Evolutionary conservation across 2,329 filamentous ascomycete species (phyloP).

Genomic region (Arthrobotrys sphaeroides): DNA sequence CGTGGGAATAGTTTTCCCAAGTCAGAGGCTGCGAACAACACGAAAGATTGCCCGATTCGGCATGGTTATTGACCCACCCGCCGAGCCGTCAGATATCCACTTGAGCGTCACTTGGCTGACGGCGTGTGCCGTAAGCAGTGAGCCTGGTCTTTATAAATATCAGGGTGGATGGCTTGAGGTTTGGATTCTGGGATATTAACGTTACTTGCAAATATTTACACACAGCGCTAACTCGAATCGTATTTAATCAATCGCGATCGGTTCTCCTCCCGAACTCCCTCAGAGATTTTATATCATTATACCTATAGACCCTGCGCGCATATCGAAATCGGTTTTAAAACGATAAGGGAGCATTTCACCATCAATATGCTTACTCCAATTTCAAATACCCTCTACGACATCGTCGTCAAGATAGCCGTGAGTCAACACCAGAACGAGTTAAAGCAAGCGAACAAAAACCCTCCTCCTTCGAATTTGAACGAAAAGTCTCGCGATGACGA

Average conservation of each 20-base stretch:
- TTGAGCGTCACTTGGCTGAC: not conserved
- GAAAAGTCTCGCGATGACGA: not conserved
- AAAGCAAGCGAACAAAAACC: not conserved
- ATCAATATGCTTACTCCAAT: slow-evolving; percentile 17
- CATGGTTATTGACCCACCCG: not conserved
- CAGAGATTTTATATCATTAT: too few species aligned
- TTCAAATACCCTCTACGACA: slow-evolving; percentile 14
- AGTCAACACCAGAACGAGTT: slow-evolving; percentile 10
- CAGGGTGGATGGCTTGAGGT: too few species aligned
- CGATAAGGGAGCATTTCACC: not conserved
- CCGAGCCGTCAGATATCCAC: not conserved
- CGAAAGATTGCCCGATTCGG: not conserved
- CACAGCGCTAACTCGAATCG: too few species aligned
- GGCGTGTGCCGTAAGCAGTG: not conserved
- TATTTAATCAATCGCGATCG: too few species aligned
- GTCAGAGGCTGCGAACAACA: not conserved
- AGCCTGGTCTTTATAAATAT: not conserved
- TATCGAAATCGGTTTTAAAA: too few species aligned
- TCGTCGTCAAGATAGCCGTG: slow-evolving; percentile 17
- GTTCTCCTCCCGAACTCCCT: too few species aligned
- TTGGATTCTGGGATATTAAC: too few species aligned
- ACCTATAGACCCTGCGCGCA: too few species aligned
- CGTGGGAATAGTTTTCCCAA: slow-evolving; percentile 14
- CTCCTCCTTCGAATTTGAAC: not conserved
- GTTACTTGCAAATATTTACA: too few species aligned